Evolutionary conservation across 192 early-diverging fungal genomes (phyloP).

Genomic region (Pecoramyces ruminantium): DNA sequence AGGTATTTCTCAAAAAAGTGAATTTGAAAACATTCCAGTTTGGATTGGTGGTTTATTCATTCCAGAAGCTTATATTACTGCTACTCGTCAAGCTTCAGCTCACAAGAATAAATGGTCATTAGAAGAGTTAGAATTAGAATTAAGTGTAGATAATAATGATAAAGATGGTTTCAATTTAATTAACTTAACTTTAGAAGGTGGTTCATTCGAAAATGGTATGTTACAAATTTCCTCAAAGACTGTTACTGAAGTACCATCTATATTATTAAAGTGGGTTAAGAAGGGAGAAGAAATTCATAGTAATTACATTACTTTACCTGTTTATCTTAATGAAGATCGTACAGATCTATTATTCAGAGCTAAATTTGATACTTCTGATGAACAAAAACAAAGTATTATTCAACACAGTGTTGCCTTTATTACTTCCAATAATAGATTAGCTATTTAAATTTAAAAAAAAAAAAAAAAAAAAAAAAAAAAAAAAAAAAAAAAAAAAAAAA

Average conservation of each 20-base stretch:
- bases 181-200: background rate
- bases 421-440: background rate
- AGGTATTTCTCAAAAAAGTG: slow-evolving; percentile 11
- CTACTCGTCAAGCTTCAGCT: slow-evolving; percentile 70
- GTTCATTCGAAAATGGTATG: background rate
- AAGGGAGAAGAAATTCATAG: background rate
- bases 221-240: background rate
- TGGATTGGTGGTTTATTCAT: slow-evolving; percentile 77
- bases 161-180: slow-evolving; percentile 1
- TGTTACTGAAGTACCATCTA: background rate
- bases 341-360: slow-evolving; percentile 32
- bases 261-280: background rate
- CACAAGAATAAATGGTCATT: slow-evolving; percentile 57
- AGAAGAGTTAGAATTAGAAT: slow-evolving; percentile 52
- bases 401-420: background rate
- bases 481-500: no score
- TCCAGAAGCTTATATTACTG: slow-evolving; percentile 82
- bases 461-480: no score
- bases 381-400: background rate
- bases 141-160: background rate
- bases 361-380: background rate
- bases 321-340: slow-evolving; percentile 51
- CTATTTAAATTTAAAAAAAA: background rate
- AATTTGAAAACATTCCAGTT: slow-evolving; percentile 17
- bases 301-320: slow-evolving; percentile 20